A percentile compares a stretch with the other conserved stretches of the same genome.
These are phyloP conservation scores for Barnettozyma botsteinii DNA, from an alignment of 805 yeast genomes.

Conservation along the genomic window DNA sequence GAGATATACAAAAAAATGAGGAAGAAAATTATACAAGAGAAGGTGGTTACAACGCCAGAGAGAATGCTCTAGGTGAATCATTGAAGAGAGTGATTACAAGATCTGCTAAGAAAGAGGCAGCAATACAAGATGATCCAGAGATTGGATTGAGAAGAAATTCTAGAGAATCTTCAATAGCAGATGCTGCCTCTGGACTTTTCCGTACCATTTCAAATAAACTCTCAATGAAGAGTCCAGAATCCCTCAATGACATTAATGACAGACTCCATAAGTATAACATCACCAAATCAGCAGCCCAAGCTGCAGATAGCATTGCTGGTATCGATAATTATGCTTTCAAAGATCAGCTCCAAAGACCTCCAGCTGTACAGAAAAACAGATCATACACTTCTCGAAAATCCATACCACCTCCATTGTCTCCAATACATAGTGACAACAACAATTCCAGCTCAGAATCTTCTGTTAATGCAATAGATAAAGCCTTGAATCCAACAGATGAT, in stretches of 20 bases:
- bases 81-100: slow-evolving; percentile 28
- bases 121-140: slow-evolving; percentile 11
- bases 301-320: slow-evolving; percentile 43
- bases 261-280: slow-evolving; percentile 34
- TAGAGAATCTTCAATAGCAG: not conserved
- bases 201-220: slow-evolving; percentile 19
- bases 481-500: not conserved
- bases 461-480: too few relatives aligned
- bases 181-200: slow-evolving; percentile 9
- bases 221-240: slow-evolving; percentile 19
- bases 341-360: slow-evolving; percentile 14
- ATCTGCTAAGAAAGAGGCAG: not conserved
- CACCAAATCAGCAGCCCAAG: slow-evolving; percentile 35
- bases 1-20: slow-evolving; percentile 23
- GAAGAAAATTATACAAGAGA: slow-evolving; percentile 22
- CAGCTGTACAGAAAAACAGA: not conserved
- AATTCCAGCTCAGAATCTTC: not conserved
- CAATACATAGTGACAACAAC: slow-evolving; percentile 6
- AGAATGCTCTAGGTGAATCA: slow-evolving; percentile 30
- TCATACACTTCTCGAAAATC: not conserved
- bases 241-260: slow-evolving; percentile 27
- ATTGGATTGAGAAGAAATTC: slow-evolving; percentile 15
- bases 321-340: slow-evolving; percentile 27
- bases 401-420: not conserved
- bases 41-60: slow-evolving; percentile 29